Evolutionary conservation across 352 stramenopile species (phyloP), one percentile per base, ranked within the genome.

Genomic region (Globisporangium emineosum): DNA sequence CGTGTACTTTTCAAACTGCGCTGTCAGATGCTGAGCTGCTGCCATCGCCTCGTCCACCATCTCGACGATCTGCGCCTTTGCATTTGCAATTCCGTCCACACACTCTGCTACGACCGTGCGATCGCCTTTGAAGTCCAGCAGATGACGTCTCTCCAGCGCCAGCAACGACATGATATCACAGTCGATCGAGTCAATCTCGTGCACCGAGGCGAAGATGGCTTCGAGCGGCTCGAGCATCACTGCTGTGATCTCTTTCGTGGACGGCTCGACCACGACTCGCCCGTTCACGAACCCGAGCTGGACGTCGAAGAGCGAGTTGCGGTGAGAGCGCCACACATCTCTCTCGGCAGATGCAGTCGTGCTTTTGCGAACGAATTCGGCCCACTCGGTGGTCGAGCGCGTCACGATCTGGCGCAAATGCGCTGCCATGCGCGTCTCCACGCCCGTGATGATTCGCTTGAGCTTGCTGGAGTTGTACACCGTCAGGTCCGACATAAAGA

Each of bases 111-210:
- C 70, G 8, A 91, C 85, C 0, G 67, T 59, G 9, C 54, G 55
- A 29, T 83, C 72, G 3, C 79, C 70, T 17, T 60, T 33, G 12
- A 94, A 66, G 58, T 90, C 75, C 0, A 96, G 70, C 4, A 96
- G 52, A 4, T 77, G 81, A 0, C 67, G 64, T 15, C 75, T 72
- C 3, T 89, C 80, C 2, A 98, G 79, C 6, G 80, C 74, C 10
- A 98, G 71, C 17, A 98, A 71, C 7, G 84, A 96, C 81, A 98
- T 90, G 27, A 98, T 83, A 51, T 98, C 93, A 58, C 77, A 83
- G 68, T 98, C 93, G 27, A 98, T 81, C 17, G 79, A 73, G 55
- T 93, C 84, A 8, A 97, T 79, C 55, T 92, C 83, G 49, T 93
- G 78, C 0, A 98, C 74, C 17, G 83, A 80, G 2, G 73, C 56